phyloP scores from a whole-genome alignment of 768 basidiomycete species.

The Baorangia bicolor region DNA sequence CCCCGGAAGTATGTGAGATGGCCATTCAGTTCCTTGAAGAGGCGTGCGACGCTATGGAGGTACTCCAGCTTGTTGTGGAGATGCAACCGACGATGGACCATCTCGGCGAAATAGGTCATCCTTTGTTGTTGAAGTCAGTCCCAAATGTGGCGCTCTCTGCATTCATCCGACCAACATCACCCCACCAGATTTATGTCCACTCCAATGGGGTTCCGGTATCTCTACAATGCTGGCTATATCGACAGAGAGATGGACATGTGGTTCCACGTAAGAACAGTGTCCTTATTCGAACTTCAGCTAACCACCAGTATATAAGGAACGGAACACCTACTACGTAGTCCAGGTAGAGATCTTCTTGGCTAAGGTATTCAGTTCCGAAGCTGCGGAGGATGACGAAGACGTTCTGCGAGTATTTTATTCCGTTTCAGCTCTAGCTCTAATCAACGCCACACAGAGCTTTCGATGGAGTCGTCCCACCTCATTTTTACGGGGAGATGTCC shows the following conservation, averaged over 20 bases:
- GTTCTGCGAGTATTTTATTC: constrained; percentile 41
- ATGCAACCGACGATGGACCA: constrained; percentile 96
- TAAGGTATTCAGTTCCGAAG: constrained; percentile 61
- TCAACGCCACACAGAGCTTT: constrained; percentile 49
- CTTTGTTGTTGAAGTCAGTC: constrained; percentile 79
- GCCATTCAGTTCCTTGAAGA: constrained; percentile 89
- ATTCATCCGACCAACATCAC: not conserved
- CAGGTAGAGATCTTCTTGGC: constrained; percentile 92
- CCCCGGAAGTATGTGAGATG: constrained; percentile 84
- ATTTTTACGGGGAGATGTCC: constrained; percentile 98
- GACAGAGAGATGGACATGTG: constrained; percentile 94
- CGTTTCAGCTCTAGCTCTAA: not conserved
- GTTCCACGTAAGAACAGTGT: constrained; percentile 70
- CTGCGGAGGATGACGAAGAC: constrained; percentile 67
- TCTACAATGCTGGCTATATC: constrained; percentile 90
- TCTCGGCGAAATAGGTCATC: constrained; percentile 89
- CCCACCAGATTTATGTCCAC: constrained; percentile 86
- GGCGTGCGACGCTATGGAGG: constrained; percentile 80
- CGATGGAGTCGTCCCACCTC: constrained; percentile 86
- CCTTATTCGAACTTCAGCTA: not conserved
- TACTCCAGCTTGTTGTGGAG: constrained; percentile 86
- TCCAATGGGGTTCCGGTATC: constrained; percentile 86
- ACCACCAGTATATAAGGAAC: constrained; percentile 58
- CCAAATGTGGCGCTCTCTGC: not conserved
- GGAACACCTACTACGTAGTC: constrained; percentile 90